Conservation (phyloP, 2,329 filamentous ascomycete species). For the Fusarium anthophilum region DNA sequence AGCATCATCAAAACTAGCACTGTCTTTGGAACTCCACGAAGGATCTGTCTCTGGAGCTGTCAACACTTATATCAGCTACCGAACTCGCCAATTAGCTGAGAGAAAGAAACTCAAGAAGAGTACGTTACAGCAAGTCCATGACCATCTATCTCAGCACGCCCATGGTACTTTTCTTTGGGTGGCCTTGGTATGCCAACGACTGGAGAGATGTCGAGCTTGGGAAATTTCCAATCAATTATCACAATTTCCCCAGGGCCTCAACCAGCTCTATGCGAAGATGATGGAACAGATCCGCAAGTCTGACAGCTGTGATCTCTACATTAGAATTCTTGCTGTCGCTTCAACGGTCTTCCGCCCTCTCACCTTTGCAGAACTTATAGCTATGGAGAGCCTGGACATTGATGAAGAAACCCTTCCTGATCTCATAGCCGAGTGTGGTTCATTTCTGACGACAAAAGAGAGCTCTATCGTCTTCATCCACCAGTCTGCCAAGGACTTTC, state of each 20-base stretch:
- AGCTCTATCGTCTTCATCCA: accelerated
- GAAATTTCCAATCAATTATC: accelerated
- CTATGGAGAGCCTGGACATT: accelerated
- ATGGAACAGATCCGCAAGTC: accelerated
- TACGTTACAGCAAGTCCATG: too few species aligned
- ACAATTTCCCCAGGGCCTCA: accelerated
- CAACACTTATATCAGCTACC: conserved; percentile 48
- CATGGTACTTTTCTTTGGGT: conserved; percentile 48
- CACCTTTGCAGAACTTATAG: not conserved
- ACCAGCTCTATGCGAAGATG: not conserved
- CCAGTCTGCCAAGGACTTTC: not conserved
- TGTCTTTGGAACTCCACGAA: conserved; percentile 52
- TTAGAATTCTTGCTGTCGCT: accelerated
- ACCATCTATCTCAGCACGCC: not conserved
- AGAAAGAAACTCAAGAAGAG: too few species aligned
- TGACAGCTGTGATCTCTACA: accelerated
- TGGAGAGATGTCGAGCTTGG: not conserved
- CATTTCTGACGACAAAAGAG: not conserved
- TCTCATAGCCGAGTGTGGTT: not conserved
- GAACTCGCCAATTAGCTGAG: conserved; percentile 32
- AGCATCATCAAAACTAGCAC: conserved; percentile 28
- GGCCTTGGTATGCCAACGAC: not conserved
- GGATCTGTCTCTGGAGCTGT: conserved; percentile 49
- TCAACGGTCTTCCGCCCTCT: not conserved
- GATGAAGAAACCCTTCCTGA: accelerated